Evolutionary conservation across 164 flowering plant species (phyloP).

Genomic region (Chimonanthus praecox): DNA sequence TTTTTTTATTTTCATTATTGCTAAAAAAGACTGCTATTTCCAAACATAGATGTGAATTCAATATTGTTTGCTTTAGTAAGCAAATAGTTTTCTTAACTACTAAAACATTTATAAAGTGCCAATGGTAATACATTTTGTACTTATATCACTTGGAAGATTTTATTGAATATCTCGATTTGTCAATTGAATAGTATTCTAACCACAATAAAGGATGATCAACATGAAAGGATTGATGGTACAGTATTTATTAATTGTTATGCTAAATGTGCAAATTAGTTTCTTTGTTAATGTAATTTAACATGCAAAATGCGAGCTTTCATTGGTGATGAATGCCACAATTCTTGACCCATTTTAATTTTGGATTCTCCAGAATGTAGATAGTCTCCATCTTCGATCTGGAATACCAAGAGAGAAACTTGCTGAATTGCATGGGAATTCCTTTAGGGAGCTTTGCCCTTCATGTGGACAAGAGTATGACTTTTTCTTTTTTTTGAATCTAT

Average conservation of each 20-base stretch:
- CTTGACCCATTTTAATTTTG: background rate
- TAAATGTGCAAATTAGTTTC: background rate
- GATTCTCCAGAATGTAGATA: slow-evolving; percentile 77
- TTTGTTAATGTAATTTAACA: background rate
- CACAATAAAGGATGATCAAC: no score
- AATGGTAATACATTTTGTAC: no score
- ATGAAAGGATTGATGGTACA: no score
- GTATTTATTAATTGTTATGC: background rate
- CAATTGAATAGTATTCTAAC: no score
- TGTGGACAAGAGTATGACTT: slow-evolving; percentile 86
- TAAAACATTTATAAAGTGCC: no score
- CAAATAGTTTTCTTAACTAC: no score
- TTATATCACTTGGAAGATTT: no score
- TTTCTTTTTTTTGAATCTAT: background rate
- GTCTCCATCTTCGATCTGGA: slow-evolving; percentile 97
- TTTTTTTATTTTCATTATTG: no score
- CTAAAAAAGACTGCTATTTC: no score
- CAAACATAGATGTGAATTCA: no score
- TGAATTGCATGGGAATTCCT: slow-evolving; percentile 96
- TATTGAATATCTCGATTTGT: no score
- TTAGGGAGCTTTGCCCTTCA: slow-evolving; percentile 81
- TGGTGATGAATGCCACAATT: background rate
- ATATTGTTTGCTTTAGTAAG: no score
- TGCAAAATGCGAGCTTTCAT: background rate
- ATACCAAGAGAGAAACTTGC: slow-evolving; percentile 90